Conservation (phyloP, 2,329 filamentous ascomycete species). For the Trichoderma atrobrunneum region DNA sequence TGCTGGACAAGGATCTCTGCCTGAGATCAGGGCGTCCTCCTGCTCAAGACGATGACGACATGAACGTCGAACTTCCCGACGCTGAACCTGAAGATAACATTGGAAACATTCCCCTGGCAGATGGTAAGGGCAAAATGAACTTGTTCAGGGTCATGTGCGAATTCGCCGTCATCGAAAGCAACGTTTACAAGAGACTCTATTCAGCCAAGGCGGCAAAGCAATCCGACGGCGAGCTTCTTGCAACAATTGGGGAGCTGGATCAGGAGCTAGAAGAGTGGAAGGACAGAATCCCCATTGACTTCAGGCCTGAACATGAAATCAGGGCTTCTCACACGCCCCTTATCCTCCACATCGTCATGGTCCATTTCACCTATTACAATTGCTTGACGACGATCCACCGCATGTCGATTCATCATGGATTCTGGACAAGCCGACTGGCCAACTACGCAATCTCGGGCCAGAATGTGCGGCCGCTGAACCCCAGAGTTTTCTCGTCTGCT, state of each 20-base stretch:
- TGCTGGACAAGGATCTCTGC: slow-evolving; percentile 62
- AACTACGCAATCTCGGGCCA: slow-evolving; percentile 94
- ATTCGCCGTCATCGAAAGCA: slow-evolving; percentile 87
- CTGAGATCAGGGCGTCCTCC: slow-evolving; percentile 59
- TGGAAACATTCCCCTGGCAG: slow-evolving; percentile 85
- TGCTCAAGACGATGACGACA: slow-evolving; percentile 65
- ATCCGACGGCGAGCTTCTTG: slow-evolving; percentile 86
- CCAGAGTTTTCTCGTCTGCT: slow-evolving; percentile 89
- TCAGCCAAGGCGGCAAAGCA: slow-evolving; percentile 89
- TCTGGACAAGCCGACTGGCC: slow-evolving; percentile 93
- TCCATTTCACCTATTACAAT: slow-evolving; percentile 98
- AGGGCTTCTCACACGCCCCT: slow-evolving; percentile 87
- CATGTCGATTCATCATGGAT: slow-evolving; percentile 97
- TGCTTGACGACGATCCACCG: slow-evolving; percentile 96
- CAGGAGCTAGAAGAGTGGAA: slow-evolving; percentile 92
- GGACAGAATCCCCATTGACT: slow-evolving; percentile 89
- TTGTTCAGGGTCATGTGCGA: slow-evolving; percentile 91
- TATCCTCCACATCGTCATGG: slow-evolving; percentile 89
- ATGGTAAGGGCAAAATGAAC: slow-evolving; percentile 91
- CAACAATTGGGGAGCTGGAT: slow-evolving; percentile 94
- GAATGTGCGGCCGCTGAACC: slow-evolving; percentile 87
- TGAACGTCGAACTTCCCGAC: slow-evolving; percentile 94
- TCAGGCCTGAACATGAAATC: slow-evolving; percentile 96
- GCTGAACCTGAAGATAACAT: slow-evolving; percentile 89
- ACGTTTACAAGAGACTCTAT: slow-evolving; percentile 90